Evolutionary conservation across 495 filamentous ascomycete species (phyloP), one percentile per base, ranked within the genome.

Genomic region (Penicillium antarcticum): DNA sequence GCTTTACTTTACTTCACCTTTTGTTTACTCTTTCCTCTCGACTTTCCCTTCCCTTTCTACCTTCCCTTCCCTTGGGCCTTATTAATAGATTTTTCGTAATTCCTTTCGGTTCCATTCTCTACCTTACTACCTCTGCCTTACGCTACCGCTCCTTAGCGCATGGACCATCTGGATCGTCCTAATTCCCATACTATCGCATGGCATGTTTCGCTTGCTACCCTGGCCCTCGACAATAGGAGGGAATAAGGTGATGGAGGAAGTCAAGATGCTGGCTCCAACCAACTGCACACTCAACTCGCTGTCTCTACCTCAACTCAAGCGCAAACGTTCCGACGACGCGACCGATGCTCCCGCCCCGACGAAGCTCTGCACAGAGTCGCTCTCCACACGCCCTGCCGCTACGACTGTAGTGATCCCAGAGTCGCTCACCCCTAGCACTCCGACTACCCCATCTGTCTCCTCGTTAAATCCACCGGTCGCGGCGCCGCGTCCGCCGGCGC

Each of bases 151-250:
- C 46, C 48, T 60, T 48, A 58, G 57, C 63, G 63, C 61, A 67
- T 66, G 57, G 49, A 57, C 66, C 61, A 57, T 43, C 47, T 52
- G 62, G 36, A 46, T 49, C 51, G 47, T 39, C 51, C 39, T 63
- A 42, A 36, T 51, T 55, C 51, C 32, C 19, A 45, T 58, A 34
- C 33, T 56, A 48, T 77, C 73, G 66, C 72, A 77, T 80, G 76
- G 78, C 78, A 83, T 84, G 80, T 82, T 80, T 68, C 71, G 76
- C 44, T 65, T 79, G 53, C 64, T 78, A 31, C 72, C 80, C 56
- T 82, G 79, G 80, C 72, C 74, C 58, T 73, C 78, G 57, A 67
- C 76, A 62, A 74, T 78, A 57, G 73, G 77, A 71, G 77, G 71
- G 58, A 76, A 82, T 57, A 80, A 78, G 61, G 67, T 75, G 53